Evolutionary conservation across 2,329 filamentous ascomycete genomes (phyloP).

Genomic region (Fusarium hostae): DNA sequence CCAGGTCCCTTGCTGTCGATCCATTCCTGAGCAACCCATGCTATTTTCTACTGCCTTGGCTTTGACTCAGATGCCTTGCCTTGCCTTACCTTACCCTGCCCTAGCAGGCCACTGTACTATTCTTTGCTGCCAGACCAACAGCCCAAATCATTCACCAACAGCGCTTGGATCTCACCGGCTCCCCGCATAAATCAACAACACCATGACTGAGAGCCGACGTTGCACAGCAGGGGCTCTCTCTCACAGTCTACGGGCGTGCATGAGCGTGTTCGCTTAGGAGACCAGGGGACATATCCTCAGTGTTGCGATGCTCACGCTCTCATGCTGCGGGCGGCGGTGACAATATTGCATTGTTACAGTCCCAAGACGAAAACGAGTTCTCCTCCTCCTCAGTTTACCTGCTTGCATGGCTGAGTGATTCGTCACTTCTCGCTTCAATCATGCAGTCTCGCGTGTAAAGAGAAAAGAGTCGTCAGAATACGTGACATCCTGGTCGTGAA

Average conservation of each 20-base stretch:
- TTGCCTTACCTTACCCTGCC: constrained; percentile 8
- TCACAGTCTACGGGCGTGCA: constrained; percentile 13
- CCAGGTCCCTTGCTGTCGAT: constrained; percentile 39
- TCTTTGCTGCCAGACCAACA: constrained; percentile 4
- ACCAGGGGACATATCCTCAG: constrained; percentile 3
- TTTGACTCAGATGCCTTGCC: constrained; percentile 26
- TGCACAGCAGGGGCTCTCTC: constrained; percentile 36
- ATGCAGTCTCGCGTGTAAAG: constrained; percentile 26
- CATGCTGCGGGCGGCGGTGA: constrained; percentile 20
- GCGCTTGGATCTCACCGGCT: constrained; percentile 28
- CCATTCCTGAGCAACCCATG: constrained; percentile 30
- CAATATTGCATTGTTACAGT: constrained; percentile 1
- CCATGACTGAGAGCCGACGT: constrained; percentile 25
- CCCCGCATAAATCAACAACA: constrained; percentile 33
- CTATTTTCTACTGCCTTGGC: constrained; percentile 20
- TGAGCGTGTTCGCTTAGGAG: constrained; percentile 19
- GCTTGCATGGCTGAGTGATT: constrained; percentile 25
- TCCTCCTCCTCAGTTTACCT: constrained; percentile 1
- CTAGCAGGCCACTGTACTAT: not conserved
- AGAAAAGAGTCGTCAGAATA: constrained; percentile 18
- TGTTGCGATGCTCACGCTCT: not conserved
- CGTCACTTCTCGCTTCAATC: constrained; percentile 28
- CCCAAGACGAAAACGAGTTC: constrained; percentile 13
- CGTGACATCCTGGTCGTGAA: constrained; percentile 23
- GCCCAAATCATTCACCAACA: constrained; percentile 4